Conservation (phyloP, 768 basidiomycete species). For the Lactifluus pinguis region DNA sequence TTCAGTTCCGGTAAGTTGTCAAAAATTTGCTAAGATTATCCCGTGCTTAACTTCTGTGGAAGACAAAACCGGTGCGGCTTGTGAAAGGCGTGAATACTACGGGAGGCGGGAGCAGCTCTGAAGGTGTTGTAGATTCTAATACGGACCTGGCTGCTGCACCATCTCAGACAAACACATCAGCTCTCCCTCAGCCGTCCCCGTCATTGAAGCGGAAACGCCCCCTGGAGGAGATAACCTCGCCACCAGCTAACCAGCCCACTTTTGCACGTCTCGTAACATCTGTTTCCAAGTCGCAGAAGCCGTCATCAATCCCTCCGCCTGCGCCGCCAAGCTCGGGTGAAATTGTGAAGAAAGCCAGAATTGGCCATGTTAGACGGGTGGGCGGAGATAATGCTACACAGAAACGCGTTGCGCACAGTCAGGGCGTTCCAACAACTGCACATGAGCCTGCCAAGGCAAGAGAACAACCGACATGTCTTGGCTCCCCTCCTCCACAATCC, state of each 20-base stretch:
- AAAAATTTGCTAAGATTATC: neutral
- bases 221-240: neutral
- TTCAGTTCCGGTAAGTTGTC: conserved; percentile 2
- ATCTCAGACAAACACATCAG: neutral
- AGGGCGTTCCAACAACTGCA: neutral
- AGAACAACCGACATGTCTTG: neutral
- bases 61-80: conserved; percentile 16
- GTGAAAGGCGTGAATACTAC: conserved; percentile 1
- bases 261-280: conserved; percentile 7
- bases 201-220: conserved; percentile 14
- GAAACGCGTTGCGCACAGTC: neutral
- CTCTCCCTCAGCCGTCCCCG: conserved; percentile 9
- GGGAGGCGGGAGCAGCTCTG: conserved; percentile 13
- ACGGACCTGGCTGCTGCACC: neutral
- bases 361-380: conserved; percentile 5
- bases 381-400: neutral
- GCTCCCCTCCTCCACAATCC: neutral
- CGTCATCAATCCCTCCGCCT: neutral
- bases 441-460: neutral
- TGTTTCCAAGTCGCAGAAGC: neutral
- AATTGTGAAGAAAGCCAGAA: neutral
- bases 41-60: neutral
- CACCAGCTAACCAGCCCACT: neutral
- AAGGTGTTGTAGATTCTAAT: neutral
- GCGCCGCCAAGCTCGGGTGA: neutral